Evolutionary conservation across 768 basidiomycete species (phyloP), one percentile per base, ranked within the genome.

Genomic region (Lentinula guzmanii): DNA sequence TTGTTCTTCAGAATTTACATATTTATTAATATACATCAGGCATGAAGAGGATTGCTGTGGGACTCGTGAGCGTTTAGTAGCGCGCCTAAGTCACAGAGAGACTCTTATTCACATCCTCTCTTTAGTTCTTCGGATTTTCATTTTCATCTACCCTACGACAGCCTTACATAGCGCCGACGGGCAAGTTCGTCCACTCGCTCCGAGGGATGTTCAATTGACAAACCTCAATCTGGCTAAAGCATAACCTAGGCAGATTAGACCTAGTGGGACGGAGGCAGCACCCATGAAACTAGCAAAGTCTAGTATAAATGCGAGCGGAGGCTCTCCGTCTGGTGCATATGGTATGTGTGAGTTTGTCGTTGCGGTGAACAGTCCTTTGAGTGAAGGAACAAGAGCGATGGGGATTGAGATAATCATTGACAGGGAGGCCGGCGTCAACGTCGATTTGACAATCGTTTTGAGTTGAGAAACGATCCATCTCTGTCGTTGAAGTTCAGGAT

Each of bases 271-370:
- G 3, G 83, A 81, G 1, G 86, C 87, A 1, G 70, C 79, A 0
- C 89, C 86, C 41, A 88, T 76, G 65, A 90, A 89, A 1, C 73
- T 70, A 0, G 82, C 71, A 0, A 83, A 80, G 60, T 87, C 83
- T 60, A 86, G 66, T 41, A 90, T 48, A 63, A 90, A 80, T 0
- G 83, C 79, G 16, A 90, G 81, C 0, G 87, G 87, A 1, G 89
- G 86, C 62, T 82, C 76, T 0, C 87, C 86, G 64, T 90, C 88
- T 0, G 88, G 88, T 0, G 85, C 84, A 24, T 73, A 48, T 4
- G 79, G 77, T 58, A 81, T 84, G 41, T 72, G 64, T 1, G 75
- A 72, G 1, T 77, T 76, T 1, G 77, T 71, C 2, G 84, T 75
- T 11, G 66, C 67, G 1, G 86, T 74, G 64, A 90, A 89, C 3